Percentiles rank a stretch among this genome's conserved stretches.
These are phyloP conservation scores for Acacia pycnantha DNA, from an alignment of 331 rosid species.

Conservation along the genomic window DNA sequence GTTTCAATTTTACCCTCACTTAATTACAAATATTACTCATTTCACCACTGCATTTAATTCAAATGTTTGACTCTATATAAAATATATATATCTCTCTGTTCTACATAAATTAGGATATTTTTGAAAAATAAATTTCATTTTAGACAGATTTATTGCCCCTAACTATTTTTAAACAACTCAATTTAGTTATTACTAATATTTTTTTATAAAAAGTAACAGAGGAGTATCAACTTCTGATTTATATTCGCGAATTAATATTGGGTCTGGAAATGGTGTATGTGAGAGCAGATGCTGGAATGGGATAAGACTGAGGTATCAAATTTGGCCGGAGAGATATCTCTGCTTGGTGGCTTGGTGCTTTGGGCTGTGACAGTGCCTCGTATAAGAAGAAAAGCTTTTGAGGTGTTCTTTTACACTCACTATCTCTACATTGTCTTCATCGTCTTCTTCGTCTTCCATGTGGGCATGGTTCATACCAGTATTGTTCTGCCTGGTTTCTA, in stretches of 20 bases:
- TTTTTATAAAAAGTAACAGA: no score
- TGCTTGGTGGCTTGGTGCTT: slow-evolving; percentile 48
- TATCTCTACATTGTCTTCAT: slow-evolving; percentile 57
- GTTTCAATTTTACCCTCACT: no score
- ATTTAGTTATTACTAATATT: no score
- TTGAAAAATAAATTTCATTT: no score
- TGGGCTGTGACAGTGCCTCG: slow-evolving; percentile 60
- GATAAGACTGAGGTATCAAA: slow-evolving; percentile 35
- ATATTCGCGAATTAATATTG: background rate
- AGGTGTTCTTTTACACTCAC: slow-evolving; percentile 69
- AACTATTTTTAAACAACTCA: no score
- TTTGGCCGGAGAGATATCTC: slow-evolving; percentile 64
- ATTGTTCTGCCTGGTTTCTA: slow-evolving; percentile 67
- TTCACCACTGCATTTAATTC: no score
- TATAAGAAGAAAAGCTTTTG: slow-evolving; percentile 55
- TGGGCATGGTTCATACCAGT: slow-evolving; percentile 42
- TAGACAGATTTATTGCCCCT: no score
- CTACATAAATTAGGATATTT: no score
- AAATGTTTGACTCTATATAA: no score
- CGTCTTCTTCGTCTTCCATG: slow-evolving; percentile 63
- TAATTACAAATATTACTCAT: no score
- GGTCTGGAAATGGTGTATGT: background rate
- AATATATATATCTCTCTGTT: no score
- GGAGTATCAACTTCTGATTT: background rate
- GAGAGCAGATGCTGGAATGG: slow-evolving; percentile 58